Percentiles rank a stretch among this genome's conserved stretches.
Evolutionary conservation across 805 yeast species (phyloP).

Genomic region (Barnettozyma vustinii): DNA sequence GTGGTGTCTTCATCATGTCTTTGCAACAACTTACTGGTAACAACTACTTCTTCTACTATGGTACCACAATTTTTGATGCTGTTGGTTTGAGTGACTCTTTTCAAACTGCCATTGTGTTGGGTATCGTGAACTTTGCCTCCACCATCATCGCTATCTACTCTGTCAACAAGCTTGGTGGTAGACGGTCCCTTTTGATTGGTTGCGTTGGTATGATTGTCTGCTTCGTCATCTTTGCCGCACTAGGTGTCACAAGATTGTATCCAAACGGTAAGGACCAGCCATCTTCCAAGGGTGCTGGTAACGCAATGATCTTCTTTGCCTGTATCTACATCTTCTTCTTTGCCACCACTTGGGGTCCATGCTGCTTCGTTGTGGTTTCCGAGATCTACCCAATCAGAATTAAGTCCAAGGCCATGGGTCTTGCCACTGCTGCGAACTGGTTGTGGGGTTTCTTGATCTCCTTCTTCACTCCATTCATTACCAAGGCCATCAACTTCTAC

Average conservation of each 20-base stretch:
- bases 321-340: constrained; percentile 67
- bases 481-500: constrained; percentile 59
- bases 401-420: constrained; percentile 49
- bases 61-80: constrained; percentile 56
- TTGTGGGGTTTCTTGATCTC: constrained; percentile 66
- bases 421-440: constrained; percentile 61
- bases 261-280: constrained; percentile 40
- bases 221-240: constrained; percentile 46
- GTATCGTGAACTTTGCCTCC: constrained; percentile 55
- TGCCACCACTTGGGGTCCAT: constrained; percentile 74
- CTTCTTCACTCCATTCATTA: constrained; percentile 67
- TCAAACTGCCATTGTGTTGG: constrained; percentile 52
- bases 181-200: constrained; percentile 43
- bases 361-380: constrained; percentile 56
- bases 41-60: constrained; percentile 64
- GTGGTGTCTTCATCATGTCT: constrained; percentile 53
- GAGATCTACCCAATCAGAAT: constrained; percentile 72
- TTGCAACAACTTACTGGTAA: constrained; percentile 67
- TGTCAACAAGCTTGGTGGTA: constrained; percentile 52
- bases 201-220: constrained; percentile 44
- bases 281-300: constrained; percentile 52
- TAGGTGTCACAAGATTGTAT: constrained; percentile 48
- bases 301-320: constrained; percentile 65
- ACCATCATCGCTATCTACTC: constrained; percentile 45
- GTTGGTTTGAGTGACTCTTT: constrained; percentile 55